Conservation (phyloP, 192 early-diverging fungal species). For the Backusella australiensis region DNA sequence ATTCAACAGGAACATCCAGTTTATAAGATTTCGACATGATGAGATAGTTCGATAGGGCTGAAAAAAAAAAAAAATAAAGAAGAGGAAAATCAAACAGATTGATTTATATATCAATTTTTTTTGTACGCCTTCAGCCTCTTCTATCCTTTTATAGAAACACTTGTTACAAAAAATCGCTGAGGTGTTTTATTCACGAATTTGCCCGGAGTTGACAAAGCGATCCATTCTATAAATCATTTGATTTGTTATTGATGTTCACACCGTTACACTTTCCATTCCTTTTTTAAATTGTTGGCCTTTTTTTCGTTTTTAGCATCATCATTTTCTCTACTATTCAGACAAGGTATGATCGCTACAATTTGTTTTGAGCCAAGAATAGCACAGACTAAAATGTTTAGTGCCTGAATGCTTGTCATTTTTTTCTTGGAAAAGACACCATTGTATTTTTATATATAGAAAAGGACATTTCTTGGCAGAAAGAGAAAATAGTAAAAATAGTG, state of each 20-base stretch:
- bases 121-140: neutral
- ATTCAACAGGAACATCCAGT: slow-evolving; percentile 27
- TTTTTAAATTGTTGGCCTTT: neutral
- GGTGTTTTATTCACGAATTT: neutral
- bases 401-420: neutral
- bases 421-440: neutral
- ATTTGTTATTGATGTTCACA: neutral
- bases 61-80: neutral
- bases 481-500: neutral
- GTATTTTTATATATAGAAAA: neutral
- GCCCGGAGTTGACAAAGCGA: neutral
- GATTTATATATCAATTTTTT: neutral
- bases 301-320: neutral
- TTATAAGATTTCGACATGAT: neutral
- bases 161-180: neutral
- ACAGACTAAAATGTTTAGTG: neutral
- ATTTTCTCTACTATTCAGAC: neutral
- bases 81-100: neutral
- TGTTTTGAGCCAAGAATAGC: neutral
- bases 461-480: neutral
- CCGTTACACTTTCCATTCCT: neutral
- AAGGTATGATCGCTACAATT: neutral
- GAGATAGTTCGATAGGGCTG: neutral
- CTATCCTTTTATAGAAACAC: neutral
- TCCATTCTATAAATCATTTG: neutral